phyloP scores from a whole-genome alignment of 371 early-diverging fungal species.

The Apophysomyces trapeziformis region DNA sequence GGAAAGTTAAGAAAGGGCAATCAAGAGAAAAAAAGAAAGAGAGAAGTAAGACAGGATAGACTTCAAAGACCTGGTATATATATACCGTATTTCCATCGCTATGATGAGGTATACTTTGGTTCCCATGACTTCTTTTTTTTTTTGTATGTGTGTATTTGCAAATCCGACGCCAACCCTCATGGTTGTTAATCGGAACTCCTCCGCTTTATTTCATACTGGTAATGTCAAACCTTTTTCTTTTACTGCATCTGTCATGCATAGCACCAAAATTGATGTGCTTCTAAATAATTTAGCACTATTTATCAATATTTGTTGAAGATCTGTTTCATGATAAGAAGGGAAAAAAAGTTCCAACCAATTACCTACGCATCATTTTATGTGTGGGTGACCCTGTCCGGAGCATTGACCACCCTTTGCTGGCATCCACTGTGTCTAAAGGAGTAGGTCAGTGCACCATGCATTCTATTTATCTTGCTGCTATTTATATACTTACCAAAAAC shows the following conservation, averaged over 20 bases:
- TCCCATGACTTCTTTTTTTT: constrained; percentile 6
- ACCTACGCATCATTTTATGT: background rate
- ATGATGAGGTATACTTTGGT: background rate
- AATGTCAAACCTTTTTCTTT: background rate
- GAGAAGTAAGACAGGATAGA: no score
- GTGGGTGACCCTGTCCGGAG: background rate
- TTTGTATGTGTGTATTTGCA: background rate
- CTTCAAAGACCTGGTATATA: no score
- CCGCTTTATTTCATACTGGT: constrained; percentile 1
- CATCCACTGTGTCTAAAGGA: background rate
- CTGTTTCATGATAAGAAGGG: background rate
- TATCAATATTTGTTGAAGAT: background rate
- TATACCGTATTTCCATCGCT: no score
- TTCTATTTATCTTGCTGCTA: background rate
- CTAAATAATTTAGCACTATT: background rate
- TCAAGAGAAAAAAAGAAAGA: no score
- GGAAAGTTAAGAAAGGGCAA: no score
- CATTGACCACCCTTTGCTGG: background rate
- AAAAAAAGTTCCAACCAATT: background rate
- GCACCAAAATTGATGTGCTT: background rate
- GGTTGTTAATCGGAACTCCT: background rate
- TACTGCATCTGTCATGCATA: background rate
- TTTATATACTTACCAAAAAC: constrained; percentile 1
- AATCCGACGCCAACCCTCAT: constrained; percentile 8
- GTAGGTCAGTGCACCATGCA: background rate